Base-by-base conservation (phyloP, 2,329 filamentous ascomycete genomes). In the Dryadomyces quercivorus region DNA sequence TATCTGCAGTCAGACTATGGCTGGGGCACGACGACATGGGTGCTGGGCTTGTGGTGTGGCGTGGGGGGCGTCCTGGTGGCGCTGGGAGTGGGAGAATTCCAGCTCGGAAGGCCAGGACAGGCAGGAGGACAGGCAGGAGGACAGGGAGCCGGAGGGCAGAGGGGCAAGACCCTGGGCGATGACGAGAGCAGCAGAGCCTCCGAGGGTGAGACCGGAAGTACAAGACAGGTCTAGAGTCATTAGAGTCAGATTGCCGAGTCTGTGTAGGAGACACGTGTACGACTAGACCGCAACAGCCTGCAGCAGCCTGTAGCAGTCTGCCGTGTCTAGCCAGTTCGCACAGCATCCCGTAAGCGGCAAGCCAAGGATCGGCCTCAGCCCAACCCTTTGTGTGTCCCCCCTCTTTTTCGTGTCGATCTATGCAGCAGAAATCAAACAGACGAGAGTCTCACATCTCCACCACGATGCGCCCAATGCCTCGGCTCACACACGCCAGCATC, bases 401-500 rank as follows among this genome's bases (percentile, higher is more conserved):
- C n/a, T n/a, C n/a, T n/a, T n/a, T n/a, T n/a, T n/a, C n/a, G n/a
- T n/a, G 26, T 31, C 26, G 26, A 31, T 31, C 26, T 31, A 31
- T 31, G 26, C 26, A 50, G 6, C 2, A 18, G 16, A 42, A 42
- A n/a, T n/a, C 4, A 34, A 46, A 1, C 16, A 15, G 26, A 47
- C n/a, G n/a, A n/a, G n/a, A n/a, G n/a, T 15, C 44, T 66, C 63
- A 76, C 10, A 77, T 67, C 60, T 77, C 74, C 52, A 80, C 69
- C 1, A 65, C 65, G 49, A 79, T 76, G 46, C 67, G 65, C 3
- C 75, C 75, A 42, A 77, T 62, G 0, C 76, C 76, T 1, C 76
- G 69, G 60, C 75, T 78, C 1, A 80, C 75, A 60, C 76, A 80
- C 10, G 73, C 65, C 56, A 80, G 61, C 74, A 79, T 75, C 0